Evolutionary conservation across 371 early-diverging fungal species (phyloP), one percentile per base, ranked within the genome.

Genomic region (Furculomyces boomerangus): DNA sequence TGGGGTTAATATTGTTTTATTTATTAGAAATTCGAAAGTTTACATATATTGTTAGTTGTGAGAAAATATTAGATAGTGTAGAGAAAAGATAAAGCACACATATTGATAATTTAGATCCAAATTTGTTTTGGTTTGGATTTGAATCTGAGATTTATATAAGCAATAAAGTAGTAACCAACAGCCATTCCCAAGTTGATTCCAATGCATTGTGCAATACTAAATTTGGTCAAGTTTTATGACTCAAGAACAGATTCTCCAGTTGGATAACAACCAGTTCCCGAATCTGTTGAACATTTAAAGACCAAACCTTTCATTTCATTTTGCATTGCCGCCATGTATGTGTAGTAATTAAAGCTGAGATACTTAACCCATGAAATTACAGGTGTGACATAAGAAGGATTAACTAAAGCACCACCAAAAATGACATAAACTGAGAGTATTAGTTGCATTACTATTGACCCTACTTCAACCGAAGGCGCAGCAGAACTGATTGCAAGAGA

Each of bases 401-500:
- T 68, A 45, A 65, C 57, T 54, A 70, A 32, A 8, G 60, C 59
- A 39, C 74, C 77, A 2, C 66, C 66, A 57, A 62, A 75, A 20
- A 77, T 45, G 52, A 74, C 53, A 30, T 73, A 65, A 25, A 65
- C 55, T 35, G 68, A 56, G 7, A 64, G 50, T 0, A 69, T 29
- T 8, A 72, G 60, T 0, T 72, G 63, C 20, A 68, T 66, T 8
- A 74, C 55, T 0, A 68, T 66, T 49, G 71, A 70, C 1, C 70
- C 68, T 28, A 66, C 46, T 29, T 71, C 57, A 16, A 70, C 28
- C 10, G 29, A 48, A 7, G 35, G 31, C 22, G 64, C 63, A 10
- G 59, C 49, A 52, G 64, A 58, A 25, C 84, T 82, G 61, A 88
- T 76, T 28, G 76, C 75, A 40, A 76, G 62, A 13, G 65, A 60